Evolutionary conservation across 1,284 basidiomycete species (phyloP).

Genomic region (Stereum hirsutum): DNA sequence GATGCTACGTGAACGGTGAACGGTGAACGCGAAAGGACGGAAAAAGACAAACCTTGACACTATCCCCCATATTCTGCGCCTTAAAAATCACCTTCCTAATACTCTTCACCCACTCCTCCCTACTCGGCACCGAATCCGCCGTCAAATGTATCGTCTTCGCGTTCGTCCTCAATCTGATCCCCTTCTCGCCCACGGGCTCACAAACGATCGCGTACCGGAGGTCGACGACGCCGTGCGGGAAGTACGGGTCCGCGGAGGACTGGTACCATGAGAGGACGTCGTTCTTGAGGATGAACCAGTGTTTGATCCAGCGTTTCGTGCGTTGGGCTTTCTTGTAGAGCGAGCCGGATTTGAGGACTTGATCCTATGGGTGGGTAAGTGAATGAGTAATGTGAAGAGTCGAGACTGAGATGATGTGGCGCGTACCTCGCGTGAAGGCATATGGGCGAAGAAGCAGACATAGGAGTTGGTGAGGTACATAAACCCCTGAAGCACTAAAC

Average conservation of each 20-base stretch:
- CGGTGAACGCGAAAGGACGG: too few species aligned
- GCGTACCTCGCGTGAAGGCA: conserved; percentile 84
- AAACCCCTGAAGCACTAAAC: conserved; percentile 85
- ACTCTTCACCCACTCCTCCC: conserved; percentile 91
- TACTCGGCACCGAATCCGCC: conserved; percentile 72
- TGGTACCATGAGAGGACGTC: conserved; percentile 93
- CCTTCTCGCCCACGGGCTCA: conserved; percentile 66
- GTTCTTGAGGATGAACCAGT: conserved; percentile 93
- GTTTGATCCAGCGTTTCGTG: conserved; percentile 84
- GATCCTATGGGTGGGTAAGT: conserved; percentile 43
- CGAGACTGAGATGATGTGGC: conserved; percentile 11
- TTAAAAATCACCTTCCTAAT: conserved; percentile 90
- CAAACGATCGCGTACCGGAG: conserved; percentile 88
- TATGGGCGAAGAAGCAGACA: conserved; percentile 95
- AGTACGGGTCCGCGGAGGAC: conserved; percentile 94
- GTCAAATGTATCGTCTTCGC: conserved; percentile 66
- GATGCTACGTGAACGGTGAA: too few species aligned
- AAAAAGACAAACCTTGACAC: conserved; percentile 64
- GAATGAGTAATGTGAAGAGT: background rate
- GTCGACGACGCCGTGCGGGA: conserved; percentile 91
- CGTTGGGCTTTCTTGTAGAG: conserved; percentile 78
- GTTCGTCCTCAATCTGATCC: conserved; percentile 74
- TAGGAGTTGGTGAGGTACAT: conserved; percentile 92
- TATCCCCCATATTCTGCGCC: conserved; percentile 92
- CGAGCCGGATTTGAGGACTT: conserved; percentile 81